These are phyloP conservation scores for Kluyveromyces siamensis DNA, from an alignment of 805 yeast genomes.

Conservation along the genomic window DNA sequence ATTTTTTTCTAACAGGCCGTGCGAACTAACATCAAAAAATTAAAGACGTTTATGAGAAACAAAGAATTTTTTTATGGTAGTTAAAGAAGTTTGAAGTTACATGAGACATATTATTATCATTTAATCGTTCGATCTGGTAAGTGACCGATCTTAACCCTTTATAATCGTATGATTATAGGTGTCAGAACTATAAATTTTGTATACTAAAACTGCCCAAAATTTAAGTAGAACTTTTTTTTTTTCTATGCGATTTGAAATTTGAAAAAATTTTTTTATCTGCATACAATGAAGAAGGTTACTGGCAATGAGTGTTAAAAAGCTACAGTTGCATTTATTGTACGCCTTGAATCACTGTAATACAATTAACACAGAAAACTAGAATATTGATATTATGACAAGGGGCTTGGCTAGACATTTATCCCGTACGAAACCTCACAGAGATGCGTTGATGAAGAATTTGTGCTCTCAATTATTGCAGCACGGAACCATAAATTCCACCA, in stretches of 20 bases:
- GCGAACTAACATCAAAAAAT: too few relatives aligned
- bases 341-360: background rate
- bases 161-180: background rate
- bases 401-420: slow-evolving; percentile 26
- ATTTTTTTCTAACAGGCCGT: too few relatives aligned
- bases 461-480: slow-evolving; percentile 60
- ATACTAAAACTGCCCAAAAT: background rate
- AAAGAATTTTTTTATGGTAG: too few relatives aligned
- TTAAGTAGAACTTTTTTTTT: too few relatives aligned
- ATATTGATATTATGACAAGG: slow-evolving; percentile 15
- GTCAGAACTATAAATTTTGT: background rate
- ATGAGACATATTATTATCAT: too few relatives aligned
- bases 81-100: too few relatives aligned
- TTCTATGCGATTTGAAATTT: background rate
- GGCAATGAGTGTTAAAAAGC: background rate
- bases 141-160: background rate
- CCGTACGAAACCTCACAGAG: slow-evolving; percentile 42
- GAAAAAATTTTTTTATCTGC: background rate
- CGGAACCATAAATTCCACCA: slow-evolving; percentile 64
- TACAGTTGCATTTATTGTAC: background rate
- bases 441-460: slow-evolving; percentile 52
- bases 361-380: background rate
- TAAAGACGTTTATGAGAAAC: too few relatives aligned
- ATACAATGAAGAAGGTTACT: background rate
- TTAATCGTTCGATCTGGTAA: too few relatives aligned